phyloP scores from a whole-genome alignment of 73 alveolate genomes.

The Blepharisma stoltei region DNA sequence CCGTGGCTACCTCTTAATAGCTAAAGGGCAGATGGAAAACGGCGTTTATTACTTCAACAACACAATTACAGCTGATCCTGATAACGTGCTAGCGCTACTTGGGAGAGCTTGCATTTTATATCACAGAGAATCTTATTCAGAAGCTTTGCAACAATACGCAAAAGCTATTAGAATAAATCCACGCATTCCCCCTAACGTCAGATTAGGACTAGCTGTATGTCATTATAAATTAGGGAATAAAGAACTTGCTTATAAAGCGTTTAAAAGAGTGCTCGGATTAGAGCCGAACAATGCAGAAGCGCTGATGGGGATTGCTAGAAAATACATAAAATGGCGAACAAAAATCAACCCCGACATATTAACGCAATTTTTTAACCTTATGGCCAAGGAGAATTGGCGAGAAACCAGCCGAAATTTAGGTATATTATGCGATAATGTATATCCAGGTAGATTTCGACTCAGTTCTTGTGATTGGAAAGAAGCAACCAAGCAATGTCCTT shows the following conservation, averaged over 20 bases:
- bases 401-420: too few species aligned
- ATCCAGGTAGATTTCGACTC: too few species aligned
- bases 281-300: constrained; percentile 50
- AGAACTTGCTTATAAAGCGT: constrained; percentile 53
- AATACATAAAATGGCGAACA: too few species aligned
- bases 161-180: constrained; percentile 33
- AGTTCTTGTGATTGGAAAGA: too few species aligned
- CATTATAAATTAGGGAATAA: constrained; percentile 46
- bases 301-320: constrained; percentile 35
- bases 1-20: constrained; percentile 30
- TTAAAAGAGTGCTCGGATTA: constrained; percentile 36
- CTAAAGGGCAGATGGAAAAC: constrained; percentile 4
- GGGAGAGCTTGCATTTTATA: constrained; percentile 31
- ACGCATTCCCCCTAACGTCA: constrained; percentile 24
- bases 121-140: constrained; percentile 11
- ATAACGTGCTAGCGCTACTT: constrained; percentile 29
- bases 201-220: constrained; percentile 37
- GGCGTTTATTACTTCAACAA: constrained; percentile 32
- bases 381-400: too few species aligned
- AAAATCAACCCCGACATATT: too few species aligned
- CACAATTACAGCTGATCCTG: constrained; percentile 23
- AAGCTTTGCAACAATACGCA: constrained; percentile 30
- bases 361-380: too few species aligned
- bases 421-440: too few species aligned
- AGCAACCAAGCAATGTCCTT: too few species aligned